Percentiles rank a stretch among this genome's conserved stretches.
These are phyloP conservation scores for Colletotrichum camelliae DNA, from an alignment of 2,329 filamentous ascomycete species.

Conservation along the genomic window DNA sequence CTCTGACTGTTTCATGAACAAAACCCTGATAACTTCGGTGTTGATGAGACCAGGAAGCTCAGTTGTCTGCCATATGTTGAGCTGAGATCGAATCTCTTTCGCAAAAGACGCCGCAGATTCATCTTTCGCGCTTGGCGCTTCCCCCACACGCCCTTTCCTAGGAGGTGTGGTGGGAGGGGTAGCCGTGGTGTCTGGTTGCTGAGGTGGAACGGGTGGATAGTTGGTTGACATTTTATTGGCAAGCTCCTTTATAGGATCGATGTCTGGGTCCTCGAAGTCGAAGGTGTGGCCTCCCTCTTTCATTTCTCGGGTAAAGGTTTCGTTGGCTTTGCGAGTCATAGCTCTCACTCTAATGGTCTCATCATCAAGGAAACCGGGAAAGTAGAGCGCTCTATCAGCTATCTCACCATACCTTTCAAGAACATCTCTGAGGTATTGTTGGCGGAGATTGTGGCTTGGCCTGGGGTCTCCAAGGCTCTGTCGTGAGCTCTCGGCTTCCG, in stretches of 20 bases:
- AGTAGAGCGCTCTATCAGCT: slow-evolving; percentile 25
- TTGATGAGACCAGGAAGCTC: slow-evolving; percentile 38
- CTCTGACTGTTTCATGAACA: slow-evolving; percentile 35
- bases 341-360: slow-evolving; percentile 4
- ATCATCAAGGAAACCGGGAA: slow-evolving; percentile 26
- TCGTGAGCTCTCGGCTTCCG: slow-evolving; percentile 10
- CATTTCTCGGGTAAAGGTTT: slow-evolving; percentile 33
- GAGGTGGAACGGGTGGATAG: too few relatives aligned
- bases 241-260: neutral
- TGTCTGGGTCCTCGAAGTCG: too few relatives aligned
- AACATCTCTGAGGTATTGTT: slow-evolving; percentile 29
- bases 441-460: slow-evolving; percentile 24
- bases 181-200: too few relatives aligned
- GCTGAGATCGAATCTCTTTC: slow-evolving; percentile 28
- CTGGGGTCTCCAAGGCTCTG: slow-evolving; percentile 31
- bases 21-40: slow-evolving; percentile 30
- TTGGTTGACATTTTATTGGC: neutral
- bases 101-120: neutral
- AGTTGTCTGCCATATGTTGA: slow-evolving; percentile 31
- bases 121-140: neutral
- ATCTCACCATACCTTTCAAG: slow-evolving; percentile 27
- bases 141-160: neutral
- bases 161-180: neutral
- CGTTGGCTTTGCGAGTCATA: slow-evolving; percentile 22
- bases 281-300: neutral